Evolutionary conservation across 2,329 filamentous ascomycete genomes (phyloP).

Genomic region (Pseudocercospora eumusae): DNA sequence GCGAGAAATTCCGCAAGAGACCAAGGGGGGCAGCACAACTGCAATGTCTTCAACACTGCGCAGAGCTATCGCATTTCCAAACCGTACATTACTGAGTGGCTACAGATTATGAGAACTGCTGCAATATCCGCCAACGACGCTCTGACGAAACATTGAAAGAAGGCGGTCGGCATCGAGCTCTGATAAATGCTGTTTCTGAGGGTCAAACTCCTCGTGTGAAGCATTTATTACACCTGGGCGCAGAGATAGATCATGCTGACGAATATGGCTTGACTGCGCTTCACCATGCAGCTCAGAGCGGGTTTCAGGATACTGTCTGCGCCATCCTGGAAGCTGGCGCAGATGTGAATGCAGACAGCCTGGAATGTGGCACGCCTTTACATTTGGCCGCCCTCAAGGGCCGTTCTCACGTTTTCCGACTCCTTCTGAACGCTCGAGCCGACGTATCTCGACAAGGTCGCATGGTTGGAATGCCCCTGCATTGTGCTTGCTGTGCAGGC

Average conservation of each 20-base stretch:
- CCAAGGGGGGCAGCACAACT: conserved; percentile 3
- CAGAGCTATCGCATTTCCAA: not conserved
- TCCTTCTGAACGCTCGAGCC: not conserved
- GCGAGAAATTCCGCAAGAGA: not conserved
- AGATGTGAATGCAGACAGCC: not conserved
- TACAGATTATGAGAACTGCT: conserved; percentile 2
- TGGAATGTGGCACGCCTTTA: not conserved
- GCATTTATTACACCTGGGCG: not conserved
- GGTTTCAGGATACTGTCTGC: not conserved
- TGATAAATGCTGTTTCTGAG: not conserved
- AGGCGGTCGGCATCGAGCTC: not conserved
- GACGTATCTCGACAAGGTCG: not conserved
- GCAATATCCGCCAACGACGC: not conserved
- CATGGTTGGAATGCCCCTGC: not conserved
- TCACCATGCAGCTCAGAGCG: not conserved
- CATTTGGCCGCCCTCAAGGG: conserved; percentile 6
- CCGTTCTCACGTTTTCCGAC: not conserved
- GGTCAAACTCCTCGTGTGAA: not conserved
- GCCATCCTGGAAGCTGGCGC: not conserved
- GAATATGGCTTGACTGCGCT: not conserved
- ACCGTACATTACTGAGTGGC: not conserved
- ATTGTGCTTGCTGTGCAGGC: not conserved
- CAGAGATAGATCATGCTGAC: conserved; percentile 3
- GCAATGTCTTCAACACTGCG: conserved; percentile 6
- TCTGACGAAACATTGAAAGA: conserved; percentile 4